Percentiles rank a stretch among this genome's conserved stretches.
Evolutionary conservation across 164 flowering plant species (phyloP).

Genomic region (Vitis riparia): DNA sequence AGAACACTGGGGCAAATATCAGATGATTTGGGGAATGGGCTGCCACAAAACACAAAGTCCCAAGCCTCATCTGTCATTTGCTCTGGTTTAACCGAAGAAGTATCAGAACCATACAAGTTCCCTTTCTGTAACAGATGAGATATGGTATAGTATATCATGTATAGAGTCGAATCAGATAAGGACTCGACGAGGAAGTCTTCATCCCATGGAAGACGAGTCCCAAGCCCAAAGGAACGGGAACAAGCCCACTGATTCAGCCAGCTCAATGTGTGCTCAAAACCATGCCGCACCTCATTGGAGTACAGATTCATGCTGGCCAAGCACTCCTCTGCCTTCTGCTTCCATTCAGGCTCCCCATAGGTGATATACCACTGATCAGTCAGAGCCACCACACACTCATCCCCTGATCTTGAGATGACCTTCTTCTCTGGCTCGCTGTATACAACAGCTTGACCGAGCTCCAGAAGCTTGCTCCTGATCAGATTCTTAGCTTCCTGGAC

Average conservation of each 20-base stretch:
- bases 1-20: conserved; percentile 48
- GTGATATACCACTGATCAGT: conserved; percentile 92
- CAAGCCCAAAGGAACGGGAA: conserved; percentile 79
- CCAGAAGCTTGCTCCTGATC: conserved; percentile 65
- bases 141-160: conserved; percentile 90
- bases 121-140: conserved; percentile 74
- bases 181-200: conserved; percentile 85
- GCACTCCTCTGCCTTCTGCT: conserved; percentile 64
- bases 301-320: conserved; percentile 65
- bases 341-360: conserved; percentile 86
- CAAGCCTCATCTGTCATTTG: conserved; percentile 90
- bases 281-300: conserved; percentile 74
- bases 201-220: conserved; percentile 90
- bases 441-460: conserved; percentile 56
- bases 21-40: conserved; percentile 54
- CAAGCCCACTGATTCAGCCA: conserved; percentile 93
- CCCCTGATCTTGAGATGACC: conserved; percentile 88
- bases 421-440: conserved; percentile 92
- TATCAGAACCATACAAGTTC: conserved; percentile 57
- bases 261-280: conserved; percentile 79
- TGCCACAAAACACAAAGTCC: conserved; percentile 71
- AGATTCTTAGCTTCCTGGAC: conserved; percentile 84
- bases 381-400: conserved; percentile 91
- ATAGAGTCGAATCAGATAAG: conserved; percentile 84
- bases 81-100: conserved; percentile 51